These are phyloP conservation scores for Fusarium euwallaceae DNA, from an alignment of 2,329 filamentous ascomycete species.

Conservation along the genomic window DNA sequence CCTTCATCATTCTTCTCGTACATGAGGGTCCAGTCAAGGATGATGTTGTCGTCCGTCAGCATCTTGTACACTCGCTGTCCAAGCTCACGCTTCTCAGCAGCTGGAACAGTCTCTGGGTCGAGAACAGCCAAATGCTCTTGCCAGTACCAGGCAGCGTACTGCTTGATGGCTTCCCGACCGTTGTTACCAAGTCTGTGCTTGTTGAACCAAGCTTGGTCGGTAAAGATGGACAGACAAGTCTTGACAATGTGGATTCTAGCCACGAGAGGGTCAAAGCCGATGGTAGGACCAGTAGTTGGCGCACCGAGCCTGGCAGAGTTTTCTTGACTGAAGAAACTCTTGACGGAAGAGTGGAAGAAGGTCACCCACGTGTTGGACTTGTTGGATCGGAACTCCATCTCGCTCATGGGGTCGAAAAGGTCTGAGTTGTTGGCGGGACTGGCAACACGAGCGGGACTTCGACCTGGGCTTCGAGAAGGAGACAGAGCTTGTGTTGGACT, in stretches of 20 bases:
- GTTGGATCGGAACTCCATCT: slow-evolving; percentile 58
- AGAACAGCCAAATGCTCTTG: slow-evolving; percentile 57
- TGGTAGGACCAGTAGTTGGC: slow-evolving; percentile 30
- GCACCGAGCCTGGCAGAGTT: slow-evolving; percentile 41
- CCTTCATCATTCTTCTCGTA: slow-evolving; percentile 58
- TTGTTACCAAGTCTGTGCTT: slow-evolving; percentile 42
- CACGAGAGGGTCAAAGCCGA: slow-evolving; percentile 52
- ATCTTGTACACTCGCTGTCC: slow-evolving; percentile 53
- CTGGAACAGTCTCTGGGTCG: slow-evolving; percentile 46
- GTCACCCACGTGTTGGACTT: slow-evolving; percentile 55
- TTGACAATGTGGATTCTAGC: slow-evolving; percentile 55
- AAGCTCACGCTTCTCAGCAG: slow-evolving; percentile 50
- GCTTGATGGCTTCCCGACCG: slow-evolving; percentile 50
- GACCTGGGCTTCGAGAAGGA: slow-evolving; percentile 17
- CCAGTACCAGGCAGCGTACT: slow-evolving; percentile 61
- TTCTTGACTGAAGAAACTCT: slow-evolving; percentile 55
- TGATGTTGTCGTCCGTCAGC: slow-evolving; percentile 53
- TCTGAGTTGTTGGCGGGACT: slow-evolving; percentile 50
- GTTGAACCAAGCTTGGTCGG: slow-evolving; percentile 49
- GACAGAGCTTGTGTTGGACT: slow-evolving; percentile 26
- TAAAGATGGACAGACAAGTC: slow-evolving; percentile 57
- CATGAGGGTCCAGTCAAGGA: slow-evolving; percentile 57
- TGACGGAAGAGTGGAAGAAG: slow-evolving; percentile 57
- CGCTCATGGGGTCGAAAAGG: slow-evolving; percentile 47
- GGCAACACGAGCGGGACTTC: slow-evolving; percentile 33